Percentiles rank a stretch among this genome's conserved stretches.
These are phyloP conservation scores for Hygrophila difformis DNA, from an alignment of 257 asterid genomes.

Conservation along the genomic window DNA sequence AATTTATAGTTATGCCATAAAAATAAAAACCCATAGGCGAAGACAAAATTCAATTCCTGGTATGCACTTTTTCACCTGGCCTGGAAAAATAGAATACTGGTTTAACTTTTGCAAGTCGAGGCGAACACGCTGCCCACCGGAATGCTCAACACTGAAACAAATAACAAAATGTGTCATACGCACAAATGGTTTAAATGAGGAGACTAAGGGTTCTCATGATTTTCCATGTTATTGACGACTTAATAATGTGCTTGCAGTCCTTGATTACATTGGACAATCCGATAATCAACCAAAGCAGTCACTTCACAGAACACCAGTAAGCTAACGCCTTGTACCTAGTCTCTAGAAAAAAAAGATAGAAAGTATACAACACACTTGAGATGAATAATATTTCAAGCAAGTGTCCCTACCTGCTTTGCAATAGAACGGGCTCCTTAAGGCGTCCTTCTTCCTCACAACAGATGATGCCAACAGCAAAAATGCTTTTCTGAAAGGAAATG, in stretches of 20 bases:
- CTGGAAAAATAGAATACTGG: constrained; percentile 88
- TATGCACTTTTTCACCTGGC: constrained; percentile 56
- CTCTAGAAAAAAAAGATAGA: constrained; percentile 9
- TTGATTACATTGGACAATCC: constrained; percentile 1
- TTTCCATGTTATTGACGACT: background rate
- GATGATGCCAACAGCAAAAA: constrained; percentile 94
- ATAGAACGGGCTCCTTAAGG: constrained; percentile 80
- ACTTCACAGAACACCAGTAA: background rate
- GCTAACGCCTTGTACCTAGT: too few species aligned
- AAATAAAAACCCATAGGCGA: constrained; percentile 15
- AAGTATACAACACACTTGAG: constrained; percentile 3
- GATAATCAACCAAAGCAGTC: background rate
- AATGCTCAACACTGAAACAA: constrained; percentile 71
- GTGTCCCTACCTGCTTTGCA: constrained; percentile 73
- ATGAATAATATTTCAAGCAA: constrained; percentile 8
- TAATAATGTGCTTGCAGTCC: background rate
- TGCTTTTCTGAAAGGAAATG: constrained; percentile 47
- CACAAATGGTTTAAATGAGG: constrained; percentile 1
- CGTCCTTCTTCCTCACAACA: constrained; percentile 99
- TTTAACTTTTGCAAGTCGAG: constrained; percentile 81
- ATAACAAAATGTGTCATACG: too few species aligned
- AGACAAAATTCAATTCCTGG: constrained; percentile 16
- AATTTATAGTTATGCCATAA: constrained; percentile 18
- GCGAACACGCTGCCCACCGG: constrained; percentile 97
- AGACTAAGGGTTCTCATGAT: background rate